Evolutionary conservation across 192 early-diverging fungal genomes (phyloP), one percentile per base, ranked within the genome.

Genomic region (Linnemannia zychae): DNA sequence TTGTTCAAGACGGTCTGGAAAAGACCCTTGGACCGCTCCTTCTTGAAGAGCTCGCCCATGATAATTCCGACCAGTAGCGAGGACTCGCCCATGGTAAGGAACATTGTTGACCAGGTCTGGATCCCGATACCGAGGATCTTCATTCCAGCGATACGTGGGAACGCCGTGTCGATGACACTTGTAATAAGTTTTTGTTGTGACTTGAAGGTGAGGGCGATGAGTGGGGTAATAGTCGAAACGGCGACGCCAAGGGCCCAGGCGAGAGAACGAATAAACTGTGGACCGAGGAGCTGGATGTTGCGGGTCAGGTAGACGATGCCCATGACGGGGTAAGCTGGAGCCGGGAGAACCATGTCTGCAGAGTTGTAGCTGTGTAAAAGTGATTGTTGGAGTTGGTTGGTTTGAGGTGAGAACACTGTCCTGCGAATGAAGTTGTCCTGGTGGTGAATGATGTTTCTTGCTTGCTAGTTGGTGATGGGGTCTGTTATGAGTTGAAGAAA

Each of bases 41-140:
- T 79, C 70, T 85, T 85, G 78, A 85, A 85, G 49, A 85, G 77
- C 65, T 85, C 83, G 31, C 83, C 83, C 83, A 85, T 85, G 47
- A 85, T 79, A 44, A 85, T 79, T 1, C 77, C 72, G 18, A 85
- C 77, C 2, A 85, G 49, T 4, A 85, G 65, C 11, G 83, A 85
- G 7, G 83, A 79, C 60, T 85, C 83, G 38, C 83, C 83, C 83
- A 85, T 85, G 49, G 83, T 85, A 38, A 85, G 37, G 47, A 85
- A 85, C 83, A 85, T 85, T 47, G 83, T 85, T 11, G 83, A 85
- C 83, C 83, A 85, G 46, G 83, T 85, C 70, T 85, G 83, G 65
- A 85, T 46, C 9, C 83, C 83, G 65, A 85, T 79, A 5, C 83
- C 83, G 7, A 85, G 78, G 34, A 85, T 79, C 74, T 79, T 85